Percentiles rank a stretch among this genome's conserved stretches.
Evolutionary conservation across 2,329 filamentous ascomycete species (phyloP).

Genomic region (Botryotinia convoluta): DNA sequence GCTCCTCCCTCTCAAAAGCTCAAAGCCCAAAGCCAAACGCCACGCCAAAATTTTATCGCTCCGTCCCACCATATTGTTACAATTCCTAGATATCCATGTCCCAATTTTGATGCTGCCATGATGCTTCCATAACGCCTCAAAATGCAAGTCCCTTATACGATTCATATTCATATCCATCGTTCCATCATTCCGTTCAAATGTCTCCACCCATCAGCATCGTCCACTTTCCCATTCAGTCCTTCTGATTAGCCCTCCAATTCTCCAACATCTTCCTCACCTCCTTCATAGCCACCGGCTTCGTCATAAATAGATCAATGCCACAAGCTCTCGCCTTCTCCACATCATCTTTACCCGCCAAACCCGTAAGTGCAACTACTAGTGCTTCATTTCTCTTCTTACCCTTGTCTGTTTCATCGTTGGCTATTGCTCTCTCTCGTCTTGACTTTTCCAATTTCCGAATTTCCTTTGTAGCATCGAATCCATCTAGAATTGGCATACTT

Average conservation of each 20-base stretch:
- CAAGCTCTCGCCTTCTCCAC: slow-evolving; percentile 39
- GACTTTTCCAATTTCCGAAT: slow-evolving; percentile 46
- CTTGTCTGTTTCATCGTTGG: slow-evolving; percentile 21
- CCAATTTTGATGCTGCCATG: not conserved
- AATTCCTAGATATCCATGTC: not conserved
- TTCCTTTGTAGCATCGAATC: slow-evolving; percentile 47
- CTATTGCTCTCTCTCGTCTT: slow-evolving; percentile 36
- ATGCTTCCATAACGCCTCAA: slow-evolving; percentile 1
- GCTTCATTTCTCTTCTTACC: slow-evolving; percentile 31
- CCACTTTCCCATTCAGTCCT: slow-evolving; percentile 17
- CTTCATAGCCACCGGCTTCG: slow-evolving; percentile 44
- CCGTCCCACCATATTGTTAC: not conserved
- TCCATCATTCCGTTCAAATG: not conserved
- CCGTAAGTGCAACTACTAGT: slow-evolving; percentile 42
- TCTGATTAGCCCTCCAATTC: slow-evolving; percentile 39
- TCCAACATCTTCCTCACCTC: slow-evolving; percentile 42
- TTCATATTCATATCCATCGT: not conserved
- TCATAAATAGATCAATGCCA: slow-evolving; percentile 42
- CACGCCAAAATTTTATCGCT: not conserved
- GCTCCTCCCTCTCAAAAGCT: not conserved
- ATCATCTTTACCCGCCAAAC: slow-evolving; percentile 39
- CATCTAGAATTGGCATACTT: slow-evolving; percentile 55
- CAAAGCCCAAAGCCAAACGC: not conserved
- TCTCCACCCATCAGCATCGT: not conserved
- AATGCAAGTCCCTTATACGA: not conserved